These are phyloP conservation scores for Epichloe bromicola DNA, from an alignment of 2,329 filamentous ascomycete species.

Conservation along the genomic window DNA sequence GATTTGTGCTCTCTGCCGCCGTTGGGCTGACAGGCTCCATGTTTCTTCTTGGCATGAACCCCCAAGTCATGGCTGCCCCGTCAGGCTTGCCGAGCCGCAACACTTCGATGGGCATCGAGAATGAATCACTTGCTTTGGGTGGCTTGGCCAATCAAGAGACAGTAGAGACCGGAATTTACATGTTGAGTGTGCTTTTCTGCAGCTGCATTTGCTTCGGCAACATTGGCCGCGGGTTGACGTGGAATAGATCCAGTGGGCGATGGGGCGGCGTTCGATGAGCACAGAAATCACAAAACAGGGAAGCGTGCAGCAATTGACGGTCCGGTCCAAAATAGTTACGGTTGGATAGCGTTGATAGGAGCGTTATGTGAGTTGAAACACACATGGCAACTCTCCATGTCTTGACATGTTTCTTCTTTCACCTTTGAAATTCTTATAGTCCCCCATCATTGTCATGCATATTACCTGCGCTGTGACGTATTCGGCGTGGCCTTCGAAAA, in stretches of 20 bases:
- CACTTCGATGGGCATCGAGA: background rate
- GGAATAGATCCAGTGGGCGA: slow-evolving; percentile 27
- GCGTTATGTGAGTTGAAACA: too few species aligned
- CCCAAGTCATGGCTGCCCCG: slow-evolving; percentile 63
- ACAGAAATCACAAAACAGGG: background rate
- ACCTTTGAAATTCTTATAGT: background rate
- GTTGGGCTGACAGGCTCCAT: slow-evolving; percentile 65
- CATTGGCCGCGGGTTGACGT: slow-evolving; percentile 69
- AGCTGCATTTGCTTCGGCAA: slow-evolving; percentile 94
- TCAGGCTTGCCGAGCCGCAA: slow-evolving; percentile 23
- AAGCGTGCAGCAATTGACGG: background rate
- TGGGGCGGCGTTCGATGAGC: slow-evolving; percentile 30
- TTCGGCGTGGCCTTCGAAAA: background rate
- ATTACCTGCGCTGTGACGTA: background rate
- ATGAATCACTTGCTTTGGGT: slow-evolving; percentile 21
- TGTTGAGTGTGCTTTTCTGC: slow-evolving; percentile 86
- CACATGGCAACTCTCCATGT: too few species aligned
- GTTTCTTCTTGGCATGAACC: slow-evolving; percentile 60
- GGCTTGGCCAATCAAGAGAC: slow-evolving; percentile 48
- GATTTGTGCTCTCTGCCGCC: slow-evolving; percentile 63
- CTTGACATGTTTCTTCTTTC: background rate
- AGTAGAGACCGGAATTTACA: slow-evolving; percentile 70
- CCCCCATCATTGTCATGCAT: background rate
- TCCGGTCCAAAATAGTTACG: too few species aligned
- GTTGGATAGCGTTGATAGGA: too few species aligned